A percentile compares a stretch with the other conserved stretches of the same genome.
These are phyloP conservation scores for Lolium perenne DNA, from an alignment of 176 grass and related monocot genomes.

Conservation along the genomic window DNA sequence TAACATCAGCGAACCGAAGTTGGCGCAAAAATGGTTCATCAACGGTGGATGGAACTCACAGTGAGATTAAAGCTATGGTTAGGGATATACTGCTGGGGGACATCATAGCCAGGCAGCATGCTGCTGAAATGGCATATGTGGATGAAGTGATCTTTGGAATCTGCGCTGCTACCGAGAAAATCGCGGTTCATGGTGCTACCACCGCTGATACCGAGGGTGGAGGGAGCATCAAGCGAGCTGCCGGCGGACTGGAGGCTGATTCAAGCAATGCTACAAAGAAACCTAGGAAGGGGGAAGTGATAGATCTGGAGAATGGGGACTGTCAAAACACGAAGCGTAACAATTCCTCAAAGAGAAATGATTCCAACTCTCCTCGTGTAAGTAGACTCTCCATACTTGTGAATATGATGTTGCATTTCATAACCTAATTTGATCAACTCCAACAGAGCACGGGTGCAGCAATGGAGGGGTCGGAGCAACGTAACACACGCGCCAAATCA, in stretches of 20 bases:
- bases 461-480: conserved; percentile 42
- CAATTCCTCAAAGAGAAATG: not conserved
- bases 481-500: conserved; percentile 55
- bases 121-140: conserved; percentile 53
- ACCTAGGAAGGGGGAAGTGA: conserved; percentile 5
- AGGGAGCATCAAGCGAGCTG: conserved; percentile 31
- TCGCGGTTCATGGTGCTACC: not conserved
- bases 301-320: conserved; percentile 17
- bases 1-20: conserved; percentile 3
- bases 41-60: conserved; percentile 43
- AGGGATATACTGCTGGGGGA: conserved; percentile 65
- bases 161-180: conserved; percentile 24
- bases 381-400: conserved; percentile 41
- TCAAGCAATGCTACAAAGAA: conserved; percentile 18
- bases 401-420: conserved; percentile 19
- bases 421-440: conserved; percentile 48
- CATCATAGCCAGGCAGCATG: conserved; percentile 47
- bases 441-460: conserved; percentile 50
- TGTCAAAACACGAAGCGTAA: not conserved
- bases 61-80: conserved; percentile 64
- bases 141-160: conserved; percentile 62
- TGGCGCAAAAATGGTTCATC: conserved; percentile 28
- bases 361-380: conserved; percentile 24
- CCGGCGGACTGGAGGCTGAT: conserved; percentile 17
- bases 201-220: conserved; percentile 28